Base-by-base conservation (phyloP, 2,329 filamentous ascomycete species). In the Venturia asperata region DNA sequence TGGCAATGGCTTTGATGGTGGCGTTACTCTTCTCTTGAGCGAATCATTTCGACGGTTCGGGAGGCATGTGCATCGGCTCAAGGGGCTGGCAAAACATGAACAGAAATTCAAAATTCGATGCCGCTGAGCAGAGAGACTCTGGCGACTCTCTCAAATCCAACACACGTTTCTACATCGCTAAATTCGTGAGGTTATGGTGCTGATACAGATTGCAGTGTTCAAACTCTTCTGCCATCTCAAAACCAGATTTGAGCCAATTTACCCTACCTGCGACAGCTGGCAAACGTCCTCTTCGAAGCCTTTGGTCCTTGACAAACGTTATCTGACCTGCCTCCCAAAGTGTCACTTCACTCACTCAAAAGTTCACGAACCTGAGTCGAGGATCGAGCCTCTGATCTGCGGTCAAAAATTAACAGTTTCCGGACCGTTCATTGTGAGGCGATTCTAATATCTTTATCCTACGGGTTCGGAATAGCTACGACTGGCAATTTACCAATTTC, bases 31-130 rank as follows among this genome's bases (percentile, higher is more conserved):
- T 37, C 52, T 58, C 52, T 37, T n/a, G 15, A 58, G 52, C 52
- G 30, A 37, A 58, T 52, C 47, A 37, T 37, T 58, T 58, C 52
- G 37, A 58, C 9, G 15, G 52, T 19, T 58, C 15, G 27, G 52
- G 52, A 52, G 52, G 52, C 52, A 58, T 58, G 30, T 58, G 52
- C 52, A 58, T 58, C n/a, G 30, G 52, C 52, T 58, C 52, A 58
- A 58, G n/a, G 7, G 52, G 52, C 52, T 58, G 30, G 47, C 30
- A 37, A 55, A 58, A 37, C 19, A 37, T n/a, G 30, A 58, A 19
- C 49, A 56, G 19, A 21, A 58, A 58, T 37, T 37, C 52, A n/a
- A 58, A 58, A n/a, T 37, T n/a, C 52, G 37, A 17, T 56, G 52
- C 52, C 52, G 27, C 15, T 37, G 52, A 37, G 27, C 27, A 52